A percentile compares a stretch with the other conserved stretches of the same genome.
Conservation (phyloP, 805 yeast species). For the Pichia manshurica region DNA sequence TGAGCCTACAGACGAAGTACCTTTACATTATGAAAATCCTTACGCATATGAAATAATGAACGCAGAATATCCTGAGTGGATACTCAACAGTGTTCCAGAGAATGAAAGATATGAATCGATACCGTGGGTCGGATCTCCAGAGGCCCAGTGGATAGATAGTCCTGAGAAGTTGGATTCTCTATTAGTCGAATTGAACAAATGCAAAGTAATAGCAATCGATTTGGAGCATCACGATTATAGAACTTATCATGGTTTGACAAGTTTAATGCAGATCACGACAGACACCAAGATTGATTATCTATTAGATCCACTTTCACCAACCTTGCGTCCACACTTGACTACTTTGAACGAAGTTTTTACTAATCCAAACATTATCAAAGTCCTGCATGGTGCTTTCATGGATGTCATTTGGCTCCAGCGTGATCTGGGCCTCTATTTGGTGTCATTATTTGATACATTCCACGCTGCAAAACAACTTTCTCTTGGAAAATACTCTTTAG, state of each 20-base stretch:
- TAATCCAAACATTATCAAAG: conserved; percentile 75
- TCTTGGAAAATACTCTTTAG: conserved; percentile 76
- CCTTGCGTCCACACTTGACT: conserved; percentile 62
- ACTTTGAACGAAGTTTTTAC: conserved; percentile 70
- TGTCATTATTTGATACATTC: conserved; percentile 85
- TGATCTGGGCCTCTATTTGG: conserved; percentile 87
- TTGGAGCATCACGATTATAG: conserved; percentile 93
- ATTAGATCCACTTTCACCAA: conserved; percentile 66
- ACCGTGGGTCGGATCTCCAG: conserved; percentile 55
- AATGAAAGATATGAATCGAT: conserved; percentile 40
- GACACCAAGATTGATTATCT: conserved; percentile 62
- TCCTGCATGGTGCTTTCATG: conserved; percentile 95
- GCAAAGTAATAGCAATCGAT: conserved; percentile 80
- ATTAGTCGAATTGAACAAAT: conserved; percentile 45
- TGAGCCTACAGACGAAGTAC: conserved; percentile 36
- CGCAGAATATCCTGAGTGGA: conserved; percentile 60
- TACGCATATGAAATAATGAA: conserved; percentile 67
- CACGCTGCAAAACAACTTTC: conserved; percentile 82
- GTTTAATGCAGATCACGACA: conserved; percentile 87
- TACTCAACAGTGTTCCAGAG: conserved; percentile 37
- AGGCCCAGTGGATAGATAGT: conserved; percentile 60
- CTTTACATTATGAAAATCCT: conserved; percentile 72
- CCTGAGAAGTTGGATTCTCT: conserved; percentile 45
- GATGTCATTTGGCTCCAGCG: conserved; percentile 96
- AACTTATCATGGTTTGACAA: conserved; percentile 84